A percentile compares a stretch with the other conserved stretches of the same genome.
Conservation (phyloP, 1,284 basidiomycete genomes). For the Irpex rosettiformis region DNA sequence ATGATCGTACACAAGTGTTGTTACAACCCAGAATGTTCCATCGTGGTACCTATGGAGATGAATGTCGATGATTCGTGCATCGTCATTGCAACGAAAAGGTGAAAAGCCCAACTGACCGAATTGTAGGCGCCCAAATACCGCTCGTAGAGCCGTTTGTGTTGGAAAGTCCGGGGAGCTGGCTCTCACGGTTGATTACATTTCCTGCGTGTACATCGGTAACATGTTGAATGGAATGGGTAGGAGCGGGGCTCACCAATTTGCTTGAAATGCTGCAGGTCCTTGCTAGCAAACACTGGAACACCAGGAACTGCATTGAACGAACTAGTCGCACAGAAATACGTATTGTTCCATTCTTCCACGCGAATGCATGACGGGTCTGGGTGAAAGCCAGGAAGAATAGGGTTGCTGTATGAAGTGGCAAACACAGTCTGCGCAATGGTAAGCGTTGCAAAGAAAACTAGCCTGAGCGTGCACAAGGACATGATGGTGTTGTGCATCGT, state of each 20-base stretch:
- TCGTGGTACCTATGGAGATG: constrained; percentile 5
- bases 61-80: background rate
- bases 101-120: background rate
- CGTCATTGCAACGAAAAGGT: background rate
- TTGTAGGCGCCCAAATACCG: constrained; percentile 13
- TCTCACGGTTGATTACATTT: constrained; percentile 11
- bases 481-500: background rate
- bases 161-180: constrained; percentile 7
- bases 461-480: background rate
- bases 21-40: constrained; percentile 10
- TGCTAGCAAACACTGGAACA: constrained; percentile 9
- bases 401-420: constrained; percentile 3
- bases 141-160: constrained; percentile 3
- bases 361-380: constrained; percentile 11
- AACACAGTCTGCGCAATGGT: background rate
- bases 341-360: constrained; percentile 7
- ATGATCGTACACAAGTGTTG: constrained; percentile 9
- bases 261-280: constrained; percentile 8
- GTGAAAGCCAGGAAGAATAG: constrained; percentile 9
- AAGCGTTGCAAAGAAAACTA: background rate
- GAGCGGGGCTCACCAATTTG: constrained; percentile 8
- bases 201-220: constrained; percentile 5
- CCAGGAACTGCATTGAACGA: constrained; percentile 11
- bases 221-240: background rate
- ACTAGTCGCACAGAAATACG: constrained; percentile 10